phyloP scores from a whole-genome alignment of 805 yeast species.

The Teunomyces atbi region DNA sequence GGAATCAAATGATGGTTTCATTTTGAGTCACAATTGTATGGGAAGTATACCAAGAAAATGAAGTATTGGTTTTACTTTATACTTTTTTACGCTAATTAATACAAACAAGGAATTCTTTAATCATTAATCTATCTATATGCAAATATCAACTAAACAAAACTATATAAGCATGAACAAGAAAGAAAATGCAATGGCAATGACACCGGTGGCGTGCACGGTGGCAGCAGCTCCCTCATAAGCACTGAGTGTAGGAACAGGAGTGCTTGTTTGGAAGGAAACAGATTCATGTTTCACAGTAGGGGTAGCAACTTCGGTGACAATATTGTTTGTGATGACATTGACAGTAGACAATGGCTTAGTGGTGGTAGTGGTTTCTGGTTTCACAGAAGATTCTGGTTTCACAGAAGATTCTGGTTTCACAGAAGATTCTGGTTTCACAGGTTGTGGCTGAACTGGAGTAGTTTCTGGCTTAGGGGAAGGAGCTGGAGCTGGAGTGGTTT shows the following conservation, averaged over 20 bases:
- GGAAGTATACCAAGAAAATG: not conserved
- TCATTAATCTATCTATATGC: not conserved
- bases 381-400: not conserved
- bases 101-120: not conserved
- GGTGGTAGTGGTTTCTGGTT: slow-evolving; percentile 8
- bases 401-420: not conserved
- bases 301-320: slow-evolving; percentile 32
- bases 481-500: slow-evolving; percentile 11
- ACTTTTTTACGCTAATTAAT: not conserved
- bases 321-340: slow-evolving; percentile 43
- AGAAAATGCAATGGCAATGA: slow-evolving; percentile 18
- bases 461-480: slow-evolving; percentile 11
- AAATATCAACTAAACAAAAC: not conserved
- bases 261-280: slow-evolving; percentile 13
- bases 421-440: not conserved
- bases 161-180: slow-evolving; percentile 11
- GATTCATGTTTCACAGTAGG: slow-evolving; percentile 14
- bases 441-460: slow-evolving; percentile 1
- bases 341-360: slow-evolving; percentile 22
- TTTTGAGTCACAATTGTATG: slow-evolving; percentile 5
- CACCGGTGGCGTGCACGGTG: slow-evolving; percentile 20
- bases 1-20: not conserved
- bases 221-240: slow-evolving; percentile 32
- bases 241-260: slow-evolving; percentile 12
- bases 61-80: not conserved